A percentile compares a stretch with the other conserved stretches of the same genome.
phyloP scores from a whole-genome alignment of 2,329 filamentous ascomycete genomes.

The Camptophora hylomeconis region DNA sequence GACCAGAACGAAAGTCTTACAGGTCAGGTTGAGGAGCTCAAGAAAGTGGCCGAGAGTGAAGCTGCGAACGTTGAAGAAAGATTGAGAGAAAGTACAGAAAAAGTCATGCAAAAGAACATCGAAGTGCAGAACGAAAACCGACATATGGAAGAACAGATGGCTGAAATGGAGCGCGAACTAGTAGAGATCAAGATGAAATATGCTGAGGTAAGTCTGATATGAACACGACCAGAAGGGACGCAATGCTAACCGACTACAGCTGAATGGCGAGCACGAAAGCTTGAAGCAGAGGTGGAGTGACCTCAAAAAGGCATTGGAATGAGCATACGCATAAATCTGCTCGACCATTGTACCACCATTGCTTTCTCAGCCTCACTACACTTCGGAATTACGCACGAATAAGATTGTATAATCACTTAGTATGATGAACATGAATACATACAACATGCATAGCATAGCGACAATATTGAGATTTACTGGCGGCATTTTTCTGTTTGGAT shows the following conservation, averaged over 20 bases:
- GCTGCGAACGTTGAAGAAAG: constrained; percentile 74
- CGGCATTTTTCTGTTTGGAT: no score
- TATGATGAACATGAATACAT: constrained; percentile 2
- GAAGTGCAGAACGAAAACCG: constrained; percentile 92
- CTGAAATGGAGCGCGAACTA: constrained; percentile 81
- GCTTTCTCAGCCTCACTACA: no score
- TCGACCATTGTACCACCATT: background rate
- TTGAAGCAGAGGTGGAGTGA: constrained; percentile 68
- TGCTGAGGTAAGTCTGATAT: constrained; percentile 65
- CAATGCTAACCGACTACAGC: constrained; percentile 32
- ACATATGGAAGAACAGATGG: constrained; percentile 74
- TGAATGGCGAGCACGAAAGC: constrained; percentile 55
- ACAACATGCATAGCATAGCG: constrained; percentile 2
- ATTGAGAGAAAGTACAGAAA: constrained; percentile 74
- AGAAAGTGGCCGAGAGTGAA: constrained; percentile 77
- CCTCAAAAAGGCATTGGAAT: constrained; percentile 44
- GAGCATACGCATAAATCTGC: background rate
- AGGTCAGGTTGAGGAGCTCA: constrained; percentile 73
- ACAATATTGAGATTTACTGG: no score
- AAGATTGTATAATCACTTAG: constrained; percentile 1
- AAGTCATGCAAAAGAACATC: constrained; percentile 80
- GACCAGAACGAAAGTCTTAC: constrained; percentile 83
- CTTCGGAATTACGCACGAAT: background rate
- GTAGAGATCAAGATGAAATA: constrained; percentile 91
- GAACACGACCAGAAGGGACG: constrained; percentile 2